Conservation (phyloP, 306 rosid genomes). For the Neltuma alba region DNA sequence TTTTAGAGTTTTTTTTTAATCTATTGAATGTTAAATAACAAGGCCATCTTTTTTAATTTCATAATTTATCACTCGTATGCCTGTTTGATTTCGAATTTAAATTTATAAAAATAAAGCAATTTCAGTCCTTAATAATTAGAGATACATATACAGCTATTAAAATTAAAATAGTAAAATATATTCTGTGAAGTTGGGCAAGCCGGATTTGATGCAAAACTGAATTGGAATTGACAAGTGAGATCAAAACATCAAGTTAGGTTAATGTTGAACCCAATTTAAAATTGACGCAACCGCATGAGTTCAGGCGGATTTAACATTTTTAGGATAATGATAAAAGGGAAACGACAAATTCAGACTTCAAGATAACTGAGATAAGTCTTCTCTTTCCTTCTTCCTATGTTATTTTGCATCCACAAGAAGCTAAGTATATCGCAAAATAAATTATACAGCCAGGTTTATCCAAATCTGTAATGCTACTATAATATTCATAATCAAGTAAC, state of each 20-base stretch:
- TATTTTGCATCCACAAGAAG: background rate
- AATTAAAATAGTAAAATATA: too few relatives aligned
- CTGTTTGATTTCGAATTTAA: background rate
- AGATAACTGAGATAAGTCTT: background rate
- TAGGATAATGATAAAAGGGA: too few relatives aligned
- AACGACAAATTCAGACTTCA: background rate
- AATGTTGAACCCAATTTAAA: background rate
- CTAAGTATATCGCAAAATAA: background rate
- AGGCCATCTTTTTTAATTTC: background rate
- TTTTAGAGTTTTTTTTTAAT: too few relatives aligned
- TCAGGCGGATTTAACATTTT: background rate
- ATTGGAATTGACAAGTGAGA: background rate
- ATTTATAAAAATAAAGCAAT: background rate
- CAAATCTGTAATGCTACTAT: background rate
- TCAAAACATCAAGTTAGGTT: background rate
- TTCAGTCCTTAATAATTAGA: background rate
- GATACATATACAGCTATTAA: too few relatives aligned
- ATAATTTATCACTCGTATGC: background rate
- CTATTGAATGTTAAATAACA: background rate
- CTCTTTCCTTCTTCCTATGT: background rate
- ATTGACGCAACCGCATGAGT: background rate
- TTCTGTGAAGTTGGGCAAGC: too few relatives aligned
- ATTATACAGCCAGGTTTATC: background rate
- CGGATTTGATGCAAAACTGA: too few relatives aligned
- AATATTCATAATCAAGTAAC: background rate